Percentiles rank a stretch among this genome's conserved stretches.
Evolutionary conservation across 768 basidiomycete genomes (phyloP).

Genomic region (Psilocybe sp.): DNA sequence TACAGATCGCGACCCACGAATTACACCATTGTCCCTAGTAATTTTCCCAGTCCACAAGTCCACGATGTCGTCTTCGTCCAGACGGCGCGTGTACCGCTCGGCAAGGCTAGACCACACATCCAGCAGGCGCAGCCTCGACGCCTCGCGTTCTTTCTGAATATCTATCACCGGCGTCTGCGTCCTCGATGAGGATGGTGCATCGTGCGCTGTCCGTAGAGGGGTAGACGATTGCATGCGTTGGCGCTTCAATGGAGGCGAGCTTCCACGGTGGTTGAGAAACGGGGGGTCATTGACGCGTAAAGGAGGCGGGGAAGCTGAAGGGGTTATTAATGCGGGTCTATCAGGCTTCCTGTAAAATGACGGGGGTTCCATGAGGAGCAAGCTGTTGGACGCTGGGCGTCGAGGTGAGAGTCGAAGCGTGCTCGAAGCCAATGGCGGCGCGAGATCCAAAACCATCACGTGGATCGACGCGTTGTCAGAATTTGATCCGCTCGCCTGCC

Average conservation of each 20-base stretch:
- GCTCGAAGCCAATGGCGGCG: not conserved
- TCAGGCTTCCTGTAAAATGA: slow-evolving; percentile 3
- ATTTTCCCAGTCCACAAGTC: slow-evolving; percentile 61
- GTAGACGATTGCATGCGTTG: slow-evolving; percentile 41
- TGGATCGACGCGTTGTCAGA: not conserved
- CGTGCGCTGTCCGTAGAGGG: slow-evolving; percentile 29
- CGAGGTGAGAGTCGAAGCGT: no score
- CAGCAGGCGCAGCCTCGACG: slow-evolving; percentile 52
- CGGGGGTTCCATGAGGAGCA: slow-evolving; percentile 11
- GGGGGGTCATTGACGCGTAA: slow-evolving; percentile 5
- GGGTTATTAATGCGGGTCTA: slow-evolving; percentile 40
- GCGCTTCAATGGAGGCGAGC: slow-evolving; percentile 45
- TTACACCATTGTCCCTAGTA: slow-evolving; percentile 68
- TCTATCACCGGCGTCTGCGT: slow-evolving; percentile 27
- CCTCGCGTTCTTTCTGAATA: slow-evolving; percentile 53
- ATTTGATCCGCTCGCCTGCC: no score
- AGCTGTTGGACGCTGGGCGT: not conserved
- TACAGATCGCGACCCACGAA: slow-evolving; percentile 42
- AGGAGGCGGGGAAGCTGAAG: slow-evolving; percentile 52
- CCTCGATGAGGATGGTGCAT: slow-evolving; percentile 32
- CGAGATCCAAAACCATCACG: not conserved
- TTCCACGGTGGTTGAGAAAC: slow-evolving; percentile 18
- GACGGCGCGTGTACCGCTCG: slow-evolving; percentile 59
- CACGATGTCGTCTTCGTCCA: slow-evolving; percentile 81
- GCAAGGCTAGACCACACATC: slow-evolving; percentile 68